phyloP scores from a whole-genome alignment of 495 filamentous ascomycete species.

The Xylaria flabelliformis region DNA sequence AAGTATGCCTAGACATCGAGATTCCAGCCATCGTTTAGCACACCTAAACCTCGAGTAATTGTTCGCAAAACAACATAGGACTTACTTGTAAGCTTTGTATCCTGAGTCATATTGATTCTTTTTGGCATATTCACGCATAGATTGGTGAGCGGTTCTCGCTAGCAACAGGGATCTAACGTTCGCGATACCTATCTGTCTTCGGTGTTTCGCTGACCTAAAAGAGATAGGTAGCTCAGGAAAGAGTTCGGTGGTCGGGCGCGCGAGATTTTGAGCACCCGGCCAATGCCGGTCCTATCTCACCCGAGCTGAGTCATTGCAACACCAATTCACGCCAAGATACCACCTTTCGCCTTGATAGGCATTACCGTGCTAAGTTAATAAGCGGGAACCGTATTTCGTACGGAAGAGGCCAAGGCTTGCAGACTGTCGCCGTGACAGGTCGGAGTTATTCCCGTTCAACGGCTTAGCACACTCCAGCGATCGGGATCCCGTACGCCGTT shows the following conservation, averaged over 20 bases:
- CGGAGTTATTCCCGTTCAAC: constrained; percentile 14
- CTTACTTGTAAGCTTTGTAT: neutral
- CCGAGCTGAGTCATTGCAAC: neutral
- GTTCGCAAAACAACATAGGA: neutral
- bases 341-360: neutral
- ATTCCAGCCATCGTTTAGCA: neutral
- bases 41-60: neutral
- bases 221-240: neutral
- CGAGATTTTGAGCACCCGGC: neutral
- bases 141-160: neutral
- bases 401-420: neutral
- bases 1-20: neutral
- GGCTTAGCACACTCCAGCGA: neutral
- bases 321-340: constrained; percentile 5
- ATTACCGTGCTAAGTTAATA: constrained; percentile 1
- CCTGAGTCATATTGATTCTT: constrained; percentile 1
- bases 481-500: constrained; percentile 14
- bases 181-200: neutral
- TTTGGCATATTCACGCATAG: neutral
- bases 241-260: constrained; percentile 11
- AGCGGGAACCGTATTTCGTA: constrained; percentile 4
- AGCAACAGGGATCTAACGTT: neutral
- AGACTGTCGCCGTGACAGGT: constrained; percentile 1
- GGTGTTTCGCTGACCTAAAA: neutral
- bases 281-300: neutral